phyloP scores from a whole-genome alignment of 2,329 filamentous ascomycete genomes.

The Sporothrix sp. region DNA sequence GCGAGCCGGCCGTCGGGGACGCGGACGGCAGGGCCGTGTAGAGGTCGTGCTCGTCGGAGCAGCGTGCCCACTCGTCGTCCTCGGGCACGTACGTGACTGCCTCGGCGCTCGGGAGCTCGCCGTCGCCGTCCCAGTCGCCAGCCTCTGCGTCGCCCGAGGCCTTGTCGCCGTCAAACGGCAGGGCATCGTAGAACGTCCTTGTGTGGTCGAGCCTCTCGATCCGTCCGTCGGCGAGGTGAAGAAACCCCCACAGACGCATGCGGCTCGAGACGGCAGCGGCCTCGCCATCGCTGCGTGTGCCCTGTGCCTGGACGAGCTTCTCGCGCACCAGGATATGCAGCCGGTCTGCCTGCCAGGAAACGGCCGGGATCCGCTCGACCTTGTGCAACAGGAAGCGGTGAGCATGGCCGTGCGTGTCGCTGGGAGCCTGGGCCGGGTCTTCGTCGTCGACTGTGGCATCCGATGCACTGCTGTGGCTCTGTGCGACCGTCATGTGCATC shows the following conservation, averaged over 20 bases:
- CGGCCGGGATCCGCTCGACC: constrained; percentile 34
- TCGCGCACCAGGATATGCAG: constrained; percentile 46
- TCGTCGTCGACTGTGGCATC: background rate
- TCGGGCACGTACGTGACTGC: constrained; percentile 12
- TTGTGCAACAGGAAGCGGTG: constrained; percentile 45
- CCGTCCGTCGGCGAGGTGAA: constrained; percentile 27
- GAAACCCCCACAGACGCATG: constrained; percentile 49
- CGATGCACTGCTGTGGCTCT: constrained; percentile 28
- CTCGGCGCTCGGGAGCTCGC: constrained; percentile 7
- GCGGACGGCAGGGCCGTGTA: background rate
- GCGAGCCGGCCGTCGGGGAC: constrained; percentile 8
- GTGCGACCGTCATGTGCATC: constrained; percentile 52
- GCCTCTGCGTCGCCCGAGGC: background rate
- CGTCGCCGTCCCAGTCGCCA: background rate
- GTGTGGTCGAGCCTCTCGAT: constrained; percentile 20
- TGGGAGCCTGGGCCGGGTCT: constrained; percentile 32
- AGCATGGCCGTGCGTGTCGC: constrained; percentile 33
- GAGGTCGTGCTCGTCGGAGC: constrained; percentile 9
- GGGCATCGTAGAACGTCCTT: constrained; percentile 18
- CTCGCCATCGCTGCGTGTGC: background rate
- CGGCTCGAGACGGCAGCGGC: constrained; percentile 24
- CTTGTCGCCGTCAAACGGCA: background rate
- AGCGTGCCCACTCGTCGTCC: constrained; percentile 9
- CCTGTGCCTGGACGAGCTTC: constrained; percentile 15
- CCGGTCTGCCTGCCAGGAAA: constrained; percentile 39